Percentiles rank a stretch among this genome's conserved stretches.
Conservation (phyloP, 192 early-diverging fungal species). For the Gonapodya prolifera region DNA sequence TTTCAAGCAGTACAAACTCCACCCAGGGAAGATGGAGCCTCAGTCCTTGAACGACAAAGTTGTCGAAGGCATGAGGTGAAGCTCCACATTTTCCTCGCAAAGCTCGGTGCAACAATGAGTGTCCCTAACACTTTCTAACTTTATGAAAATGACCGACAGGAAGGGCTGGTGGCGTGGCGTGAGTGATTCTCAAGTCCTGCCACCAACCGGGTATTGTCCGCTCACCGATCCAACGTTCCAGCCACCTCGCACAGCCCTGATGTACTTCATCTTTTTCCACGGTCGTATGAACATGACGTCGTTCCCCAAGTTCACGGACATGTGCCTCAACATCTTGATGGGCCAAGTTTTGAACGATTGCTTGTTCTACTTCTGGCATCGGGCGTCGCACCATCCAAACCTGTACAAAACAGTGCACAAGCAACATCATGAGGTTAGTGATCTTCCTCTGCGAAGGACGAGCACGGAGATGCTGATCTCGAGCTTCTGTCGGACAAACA, state of each 20-base stretch:
- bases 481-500: not conserved
- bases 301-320: not conserved
- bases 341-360: not conserved
- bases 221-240: not conserved
- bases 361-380: constrained; percentile 2
- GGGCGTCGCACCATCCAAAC: not conserved
- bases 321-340: not conserved
- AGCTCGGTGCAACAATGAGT: too few relatives aligned
- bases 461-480: too few relatives aligned
- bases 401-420: not conserved
- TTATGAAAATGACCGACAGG: too few relatives aligned
- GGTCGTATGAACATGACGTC: not conserved
- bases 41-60: constrained; percentile 4
- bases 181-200: not conserved
- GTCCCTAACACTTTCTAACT: not conserved
- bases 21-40: constrained; percentile 5
- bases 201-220: not conserved
- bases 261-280: not conserved
- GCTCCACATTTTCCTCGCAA: not conserved
- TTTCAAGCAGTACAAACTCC: constrained; percentile 1
- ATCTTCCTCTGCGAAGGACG: not conserved
- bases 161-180: not conserved
- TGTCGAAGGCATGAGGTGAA: not conserved
- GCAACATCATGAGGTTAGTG: not conserved
- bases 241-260: not conserved